A percentile compares a stretch with the other conserved stretches of the same genome.
phyloP scores from a whole-genome alignment of 371 early-diverging fungal genomes.

The Mucor lusitanicus region DNA sequence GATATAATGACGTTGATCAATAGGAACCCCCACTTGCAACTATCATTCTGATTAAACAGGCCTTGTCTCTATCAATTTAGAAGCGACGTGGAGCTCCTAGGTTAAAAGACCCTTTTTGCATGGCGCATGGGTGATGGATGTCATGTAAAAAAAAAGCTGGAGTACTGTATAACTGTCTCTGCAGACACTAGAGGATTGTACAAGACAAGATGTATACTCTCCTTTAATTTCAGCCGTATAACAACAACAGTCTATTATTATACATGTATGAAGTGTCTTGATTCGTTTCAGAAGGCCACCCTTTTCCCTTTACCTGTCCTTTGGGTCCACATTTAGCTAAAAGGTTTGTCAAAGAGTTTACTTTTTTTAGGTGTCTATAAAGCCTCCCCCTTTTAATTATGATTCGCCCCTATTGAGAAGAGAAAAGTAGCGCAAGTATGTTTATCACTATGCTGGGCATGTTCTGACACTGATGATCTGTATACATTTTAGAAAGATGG shows the following conservation, averaged over 20 bases:
- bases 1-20: background rate
- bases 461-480: too few relatives aligned
- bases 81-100: background rate
- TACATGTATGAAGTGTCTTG: background rate
- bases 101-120: background rate
- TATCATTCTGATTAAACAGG: background rate
- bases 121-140: background rate
- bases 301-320: background rate
- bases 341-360: constrained; percentile 11
- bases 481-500: too few relatives aligned
- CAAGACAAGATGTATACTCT: background rate
- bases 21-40: background rate
- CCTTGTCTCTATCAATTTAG: background rate
- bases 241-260: background rate
- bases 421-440: background rate
- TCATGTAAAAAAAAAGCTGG: too few relatives aligned
- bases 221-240: constrained; percentile 2
- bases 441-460: background rate
- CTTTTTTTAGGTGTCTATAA: background rate
- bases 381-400: constrained; percentile 2
- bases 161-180: too few relatives aligned
- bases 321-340: constrained; percentile 7
- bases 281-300: background rate
- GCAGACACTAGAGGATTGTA: background rate
- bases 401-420: background rate